Evolutionary conservation across 176 grass and related monocot genomes (phyloP).

Genomic region (Otatea glauca): DNA sequence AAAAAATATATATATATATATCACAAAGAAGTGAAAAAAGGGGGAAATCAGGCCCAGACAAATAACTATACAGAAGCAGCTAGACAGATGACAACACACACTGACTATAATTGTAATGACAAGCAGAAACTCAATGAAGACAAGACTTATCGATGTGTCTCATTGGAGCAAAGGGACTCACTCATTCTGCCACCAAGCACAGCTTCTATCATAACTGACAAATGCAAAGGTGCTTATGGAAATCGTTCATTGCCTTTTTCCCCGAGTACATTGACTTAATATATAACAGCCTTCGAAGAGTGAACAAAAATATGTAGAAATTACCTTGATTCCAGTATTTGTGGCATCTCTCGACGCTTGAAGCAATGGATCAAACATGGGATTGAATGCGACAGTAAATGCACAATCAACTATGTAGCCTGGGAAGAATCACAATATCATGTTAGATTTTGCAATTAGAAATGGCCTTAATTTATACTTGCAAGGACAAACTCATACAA

Average conservation of each 20-base stretch:
- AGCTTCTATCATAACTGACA: constrained; percentile 7
- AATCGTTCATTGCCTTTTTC: neutral
- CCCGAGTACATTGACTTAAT: neutral
- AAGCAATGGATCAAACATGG: constrained; percentile 97
- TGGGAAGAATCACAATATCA: constrained; percentile 45
- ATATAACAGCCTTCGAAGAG: neutral
- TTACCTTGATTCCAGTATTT: constrained; percentile 92
- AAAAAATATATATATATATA: neutral
- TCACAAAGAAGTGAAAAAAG: neutral
- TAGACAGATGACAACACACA: neutral
- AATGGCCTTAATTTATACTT: constrained; percentile 28
- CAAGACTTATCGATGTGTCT: neutral
- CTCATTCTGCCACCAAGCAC: neutral
- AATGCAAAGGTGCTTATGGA: neutral
- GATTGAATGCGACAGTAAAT: constrained; percentile 98
- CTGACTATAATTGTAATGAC: neutral
- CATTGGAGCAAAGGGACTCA: neutral
- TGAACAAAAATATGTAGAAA: neutral
- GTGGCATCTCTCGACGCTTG: constrained; percentile 92
- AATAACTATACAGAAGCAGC: neutral
- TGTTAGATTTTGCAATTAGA: constrained; percentile 3
- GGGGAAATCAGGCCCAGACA: neutral
- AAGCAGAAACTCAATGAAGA: constrained; percentile 4
- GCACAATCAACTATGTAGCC: constrained; percentile 91
- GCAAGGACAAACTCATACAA: neutral